These are phyloP conservation scores for Endogone sp. DNA, from an alignment of 192 early-diverging fungal species.

Conservation along the genomic window DNA sequence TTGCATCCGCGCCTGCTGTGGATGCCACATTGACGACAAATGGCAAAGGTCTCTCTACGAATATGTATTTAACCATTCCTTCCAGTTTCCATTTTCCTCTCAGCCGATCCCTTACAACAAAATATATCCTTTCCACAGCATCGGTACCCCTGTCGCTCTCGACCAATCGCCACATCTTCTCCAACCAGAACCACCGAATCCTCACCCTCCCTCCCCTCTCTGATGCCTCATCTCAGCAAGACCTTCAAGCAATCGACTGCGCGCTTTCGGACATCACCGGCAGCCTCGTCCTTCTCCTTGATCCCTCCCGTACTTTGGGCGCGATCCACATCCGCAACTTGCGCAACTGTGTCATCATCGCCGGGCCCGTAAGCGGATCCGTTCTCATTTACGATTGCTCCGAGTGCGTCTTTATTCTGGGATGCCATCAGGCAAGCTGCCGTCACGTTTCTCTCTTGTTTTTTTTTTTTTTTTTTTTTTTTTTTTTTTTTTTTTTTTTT, in stretches of 20 bases:
- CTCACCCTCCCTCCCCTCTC: not conserved
- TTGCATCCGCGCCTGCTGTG: not conserved
- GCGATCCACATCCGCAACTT: conserved; percentile 78
- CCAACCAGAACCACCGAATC: not conserved
- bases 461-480: conserved; percentile 4
- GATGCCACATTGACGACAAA: too few species aligned
- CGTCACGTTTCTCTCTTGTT: too few species aligned
- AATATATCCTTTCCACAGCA: too few species aligned
- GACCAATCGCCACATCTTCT: not conserved
- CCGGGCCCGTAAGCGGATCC: conserved; percentile 66
- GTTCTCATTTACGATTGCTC: conserved; percentile 65
- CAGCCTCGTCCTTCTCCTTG: conserved; percentile 65
- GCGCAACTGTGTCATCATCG: conserved; percentile 60
- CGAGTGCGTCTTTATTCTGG: conserved; percentile 57
- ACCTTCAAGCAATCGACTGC: conserved; percentile 39
- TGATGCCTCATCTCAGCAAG: not conserved
- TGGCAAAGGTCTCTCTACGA: too few species aligned
- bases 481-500: conserved; percentile 5
- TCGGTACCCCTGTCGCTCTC: not conserved
- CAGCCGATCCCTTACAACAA: not conserved
- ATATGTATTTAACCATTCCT: too few species aligned
- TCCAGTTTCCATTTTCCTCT: too few species aligned
- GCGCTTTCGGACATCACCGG: conserved; percentile 49
- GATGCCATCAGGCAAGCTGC: conserved; percentile 69
- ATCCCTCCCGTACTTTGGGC: conserved; percentile 39